These are phyloP conservation scores for Rugonectria rugulosa DNA, from an alignment of 2,329 filamentous ascomycete species.

Conservation along the genomic window DNA sequence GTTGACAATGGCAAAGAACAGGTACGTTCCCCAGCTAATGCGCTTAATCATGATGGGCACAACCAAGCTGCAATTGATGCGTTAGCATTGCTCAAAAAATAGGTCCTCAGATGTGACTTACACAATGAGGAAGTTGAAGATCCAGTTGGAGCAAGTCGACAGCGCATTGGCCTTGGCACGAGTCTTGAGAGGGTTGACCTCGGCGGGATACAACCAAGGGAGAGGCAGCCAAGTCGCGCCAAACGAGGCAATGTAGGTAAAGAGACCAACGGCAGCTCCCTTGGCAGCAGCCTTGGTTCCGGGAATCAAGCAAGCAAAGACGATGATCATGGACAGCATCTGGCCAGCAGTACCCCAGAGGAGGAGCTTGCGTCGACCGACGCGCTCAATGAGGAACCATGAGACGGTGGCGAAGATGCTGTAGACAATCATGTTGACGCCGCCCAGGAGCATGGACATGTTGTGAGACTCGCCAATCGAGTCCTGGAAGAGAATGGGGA, in stretches of 20 bases:
- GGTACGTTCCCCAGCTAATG: slow-evolving; percentile 60
- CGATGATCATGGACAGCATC: slow-evolving; percentile 64
- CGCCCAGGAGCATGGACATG: slow-evolving; percentile 59
- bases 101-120: too few relatives aligned
- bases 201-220: slow-evolving; percentile 66
- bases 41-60: slow-evolving; percentile 69
- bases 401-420: slow-evolving; percentile 62
- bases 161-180: slow-evolving; percentile 58
- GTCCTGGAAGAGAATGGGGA: slow-evolving; percentile 61
- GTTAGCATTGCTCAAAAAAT: background rate
- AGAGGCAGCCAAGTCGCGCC: slow-evolving; percentile 71
- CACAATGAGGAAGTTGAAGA: slow-evolving; percentile 58
- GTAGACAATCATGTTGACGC: slow-evolving; percentile 62
- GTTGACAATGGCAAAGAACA: slow-evolving; percentile 61
- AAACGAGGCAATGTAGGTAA: slow-evolving; percentile 74
- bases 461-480: slow-evolving; percentile 46
- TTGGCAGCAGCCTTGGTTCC: slow-evolving; percentile 67
- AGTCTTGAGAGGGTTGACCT: slow-evolving; percentile 60
- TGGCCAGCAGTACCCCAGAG: slow-evolving; percentile 56
- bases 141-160: slow-evolving; percentile 69
- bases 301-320: slow-evolving; percentile 72
- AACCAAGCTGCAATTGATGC: slow-evolving; percentile 51
- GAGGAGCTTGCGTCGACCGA: slow-evolving; percentile 56
- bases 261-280: slow-evolving; percentile 72
- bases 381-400: slow-evolving; percentile 60